Evolutionary conservation across 2,329 filamentous ascomycete species (phyloP), one percentile per base, ranked within the genome.

Genomic region (Penicillium sp.): DNA sequence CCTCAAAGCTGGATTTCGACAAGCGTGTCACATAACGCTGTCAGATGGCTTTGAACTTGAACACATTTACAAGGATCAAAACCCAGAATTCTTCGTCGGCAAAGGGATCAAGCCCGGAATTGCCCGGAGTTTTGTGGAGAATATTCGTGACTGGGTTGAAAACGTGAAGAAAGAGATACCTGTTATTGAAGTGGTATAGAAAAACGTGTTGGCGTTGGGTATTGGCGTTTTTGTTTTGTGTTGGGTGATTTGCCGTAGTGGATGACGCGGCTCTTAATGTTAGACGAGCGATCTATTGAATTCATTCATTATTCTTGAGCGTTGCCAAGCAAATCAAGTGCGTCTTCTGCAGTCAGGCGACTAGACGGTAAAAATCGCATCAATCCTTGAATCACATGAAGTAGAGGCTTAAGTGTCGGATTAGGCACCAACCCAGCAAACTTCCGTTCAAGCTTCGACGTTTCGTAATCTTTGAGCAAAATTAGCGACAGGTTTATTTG

Each of bases 351-450:
- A 51, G 55, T 54, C n/a, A 67, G 35, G 23, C 66, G 59, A 59
- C 50, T 62, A n/a, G 56, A 64, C 19, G 63, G 66, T 47, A 62
- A 26, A 45, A 68, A 63, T 54, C 56, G 47, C 61, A 68, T 66
- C 53, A 67, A 60, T 55, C 60, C 59, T 56, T 60, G 53, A 35
- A 58, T 64, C 11, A 67, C 61, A n/a, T n/a, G 27, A 37, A 60
- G 45, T 37, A 68, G 59, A 54, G 51, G 57, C 25, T 50, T 10
- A 27, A 64, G 57, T 19, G 39, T 43, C 57, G 59, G 59, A 58
- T 67, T 29, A 10, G 44, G 43, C 25, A 56, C 54, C 14, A n/a
- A 29, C 25, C 39, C 53, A 26, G 48, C 45, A 51, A 67, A 66
- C 35, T 59, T 63, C 26, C 25, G 39, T 53, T 65, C 59, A 46